Evolutionary conservation across 2,329 filamentous ascomycete genomes (phyloP), one percentile per base, ranked within the genome.

Genomic region (Nannizziopsis barbatae): DNA sequence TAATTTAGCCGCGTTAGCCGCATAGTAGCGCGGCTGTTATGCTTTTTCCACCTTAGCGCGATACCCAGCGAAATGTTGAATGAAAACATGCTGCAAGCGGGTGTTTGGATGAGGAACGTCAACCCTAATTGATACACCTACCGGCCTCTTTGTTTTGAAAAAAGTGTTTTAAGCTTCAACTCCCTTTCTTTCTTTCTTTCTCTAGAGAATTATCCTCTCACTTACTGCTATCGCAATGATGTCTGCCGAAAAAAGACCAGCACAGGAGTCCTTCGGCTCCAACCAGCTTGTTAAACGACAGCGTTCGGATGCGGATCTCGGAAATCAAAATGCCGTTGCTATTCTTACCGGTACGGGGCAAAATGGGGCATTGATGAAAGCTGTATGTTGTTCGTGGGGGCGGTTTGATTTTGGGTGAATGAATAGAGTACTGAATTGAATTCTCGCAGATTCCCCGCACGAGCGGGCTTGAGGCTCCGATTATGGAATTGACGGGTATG

Each of bases 161-260:
- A n/a, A n/a, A n/a, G n/a, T n/a, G n/a, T n/a, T n/a, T n/a, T n/a
- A n/a, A n/a, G n/a, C n/a, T n/a, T n/a, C n/a, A n/a, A n/a, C n/a
- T 31, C 9, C 7, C n/a, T 14, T 6, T 30, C 15, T 12, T 5
- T 30, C 31, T 27, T n/a, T 42, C 18, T 11, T 27, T 36, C 3
- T 3, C 12, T n/a, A 36, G n/a, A n/a, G n/a, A n/a, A n/a, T n/a
- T n/a, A n/a, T n/a, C n/a, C n/a, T n/a, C n/a, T n/a, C n/a, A 45
- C 9, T 36, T 32, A 15, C 42, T 36, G 37, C 36, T 11, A 49
- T 36, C 37, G 48, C 47, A 53, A 69, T 55, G 51, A 95, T 95
- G 89, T 87, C 88, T 31, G 77, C 84, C 54, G 89, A 94, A 69
- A 96, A 98, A 71, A 80, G 92, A 62, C 84, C 88, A 51, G 88